A percentile compares a stretch with the other conserved stretches of the same genome.
These are phyloP conservation scores for Ascocoryne sarcoides DNA, from an alignment of 2,329 filamentous ascomycete genomes.

Conservation along the genomic window DNA sequence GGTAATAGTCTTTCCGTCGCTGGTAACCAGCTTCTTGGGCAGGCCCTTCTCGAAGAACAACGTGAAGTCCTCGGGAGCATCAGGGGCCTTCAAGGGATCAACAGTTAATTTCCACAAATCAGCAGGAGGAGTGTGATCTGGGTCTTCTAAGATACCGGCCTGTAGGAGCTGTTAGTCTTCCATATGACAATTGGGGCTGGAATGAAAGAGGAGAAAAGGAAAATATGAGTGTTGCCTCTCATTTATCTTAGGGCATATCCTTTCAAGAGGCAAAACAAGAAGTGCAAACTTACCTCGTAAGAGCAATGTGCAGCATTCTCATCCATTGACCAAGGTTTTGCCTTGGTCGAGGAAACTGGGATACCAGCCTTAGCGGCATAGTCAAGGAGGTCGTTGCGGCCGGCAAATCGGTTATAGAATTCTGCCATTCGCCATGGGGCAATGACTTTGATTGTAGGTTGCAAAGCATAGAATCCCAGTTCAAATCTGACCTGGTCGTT, in stretches of 20 bases:
- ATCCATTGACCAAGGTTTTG: slow-evolving; percentile 60
- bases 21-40: slow-evolving; percentile 53
- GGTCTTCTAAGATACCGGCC: slow-evolving; percentile 65
- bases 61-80: slow-evolving; percentile 62
- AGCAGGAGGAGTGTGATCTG: slow-evolving; percentile 54
- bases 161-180: too few species aligned
- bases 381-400: slow-evolving; percentile 63
- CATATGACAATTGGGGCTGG: too few species aligned
- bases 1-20: slow-evolving; percentile 52
- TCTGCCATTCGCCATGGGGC: slow-evolving; percentile 65
- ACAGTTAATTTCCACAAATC: slow-evolving; percentile 75
- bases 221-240: too few species aligned
- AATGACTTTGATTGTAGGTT: slow-evolving; percentile 61
- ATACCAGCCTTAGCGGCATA: slow-evolving; percentile 60
- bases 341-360: slow-evolving; percentile 64
- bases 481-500: slow-evolving; percentile 61
- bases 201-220: too few species aligned
- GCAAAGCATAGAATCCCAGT: slow-evolving; percentile 50
- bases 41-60: slow-evolving; percentile 66
- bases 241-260: too few species aligned
- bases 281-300: too few species aligned
- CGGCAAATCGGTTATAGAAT: slow-evolving; percentile 64
- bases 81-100: slow-evolving; percentile 60
- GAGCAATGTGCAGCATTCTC: slow-evolving; percentile 68
- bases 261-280: too few species aligned